A percentile compares a stretch with the other conserved stretches of the same genome.
Evolutionary conservation across 441 rosid species (phyloP).

Genomic region (Dalechampia spathulata): DNA sequence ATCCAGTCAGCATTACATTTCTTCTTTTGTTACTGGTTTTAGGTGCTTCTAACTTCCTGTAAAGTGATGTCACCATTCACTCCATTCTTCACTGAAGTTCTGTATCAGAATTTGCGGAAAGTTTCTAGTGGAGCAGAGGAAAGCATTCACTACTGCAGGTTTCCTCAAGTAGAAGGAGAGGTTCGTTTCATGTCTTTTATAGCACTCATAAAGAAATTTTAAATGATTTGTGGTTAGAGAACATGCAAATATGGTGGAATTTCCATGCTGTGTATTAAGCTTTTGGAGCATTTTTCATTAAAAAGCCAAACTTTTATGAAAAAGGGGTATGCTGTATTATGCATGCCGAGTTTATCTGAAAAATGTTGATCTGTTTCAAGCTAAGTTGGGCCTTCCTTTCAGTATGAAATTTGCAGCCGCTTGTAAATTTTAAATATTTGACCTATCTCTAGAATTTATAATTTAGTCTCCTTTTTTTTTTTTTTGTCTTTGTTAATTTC

Average conservation of each 20-base stretch:
- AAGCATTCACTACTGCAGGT: conserved; percentile 80
- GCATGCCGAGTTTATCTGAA: not conserved
- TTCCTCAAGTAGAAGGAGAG: conserved; percentile 80
- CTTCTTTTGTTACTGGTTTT: conserved; percentile 18
- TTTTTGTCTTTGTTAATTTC: not conserved
- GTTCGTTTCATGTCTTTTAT: conserved; percentile 25
- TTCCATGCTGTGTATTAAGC: not conserved
- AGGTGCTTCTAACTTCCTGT: conserved; percentile 94
- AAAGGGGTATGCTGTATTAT: not conserved
- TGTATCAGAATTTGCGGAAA: conserved; percentile 93
- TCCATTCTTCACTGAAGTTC: conserved; percentile 91
- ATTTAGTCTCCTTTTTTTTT: not conserved
- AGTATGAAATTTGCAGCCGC: not conserved
- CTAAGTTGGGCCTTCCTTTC: not conserved
- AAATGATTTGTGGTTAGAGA: not conserved
- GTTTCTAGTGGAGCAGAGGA: conserved; percentile 63
- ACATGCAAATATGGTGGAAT: conserved; percentile 6
- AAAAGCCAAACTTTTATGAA: not conserved
- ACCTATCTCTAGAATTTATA: not conserved
- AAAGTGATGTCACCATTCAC: conserved; percentile 98
- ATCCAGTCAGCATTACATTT: conserved; percentile 6
- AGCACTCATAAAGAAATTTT: not conserved
- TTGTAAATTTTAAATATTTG: not conserved
- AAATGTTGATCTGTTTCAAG: not conserved
- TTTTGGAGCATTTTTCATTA: not conserved